Evolutionary conservation across 1,284 basidiomycete genomes (phyloP).

Genomic region (Ustilago cynodontis): DNA sequence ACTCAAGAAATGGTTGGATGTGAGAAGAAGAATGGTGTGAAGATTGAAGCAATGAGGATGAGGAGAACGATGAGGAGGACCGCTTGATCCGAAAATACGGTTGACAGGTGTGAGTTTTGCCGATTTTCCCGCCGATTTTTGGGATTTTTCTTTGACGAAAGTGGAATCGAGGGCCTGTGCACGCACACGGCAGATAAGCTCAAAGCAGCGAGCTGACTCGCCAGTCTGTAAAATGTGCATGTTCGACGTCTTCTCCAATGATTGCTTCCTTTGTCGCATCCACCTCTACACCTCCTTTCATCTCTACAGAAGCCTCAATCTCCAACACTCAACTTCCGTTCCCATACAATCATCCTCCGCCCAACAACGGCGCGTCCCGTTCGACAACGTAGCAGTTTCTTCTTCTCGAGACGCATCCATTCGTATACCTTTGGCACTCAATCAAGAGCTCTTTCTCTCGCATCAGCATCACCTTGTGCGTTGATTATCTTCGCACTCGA

Average conservation of each 20-base stretch:
- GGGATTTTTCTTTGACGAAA: constrained; percentile 6
- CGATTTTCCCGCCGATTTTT: constrained; percentile 1
- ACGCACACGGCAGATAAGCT: background rate
- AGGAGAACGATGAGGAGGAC: background rate
- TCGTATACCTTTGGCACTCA: too few relatives aligned
- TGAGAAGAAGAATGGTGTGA: background rate
- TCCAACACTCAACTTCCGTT: background rate
- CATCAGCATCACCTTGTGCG: background rate
- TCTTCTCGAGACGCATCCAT: too few relatives aligned
- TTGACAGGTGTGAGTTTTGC: background rate
- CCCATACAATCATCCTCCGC: too few relatives aligned
- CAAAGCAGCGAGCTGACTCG: constrained; percentile 5
- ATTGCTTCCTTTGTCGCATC: background rate
- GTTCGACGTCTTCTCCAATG: background rate
- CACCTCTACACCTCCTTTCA: background rate
- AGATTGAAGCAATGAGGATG: background rate
- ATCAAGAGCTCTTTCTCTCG: background rate
- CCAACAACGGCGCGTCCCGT: too few relatives aligned
- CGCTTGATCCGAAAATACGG: constrained; percentile 3
- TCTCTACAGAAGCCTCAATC: background rate
- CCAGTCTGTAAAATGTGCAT: background rate
- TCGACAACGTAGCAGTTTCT: too few relatives aligned
- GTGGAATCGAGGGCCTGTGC: constrained; percentile 13
- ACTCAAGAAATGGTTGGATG: too few relatives aligned
- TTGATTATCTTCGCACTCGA: too few relatives aligned